These are phyloP conservation scores for Pythium chondricola DNA, from an alignment of 352 stramenopile species.

Conservation along the genomic window DNA sequence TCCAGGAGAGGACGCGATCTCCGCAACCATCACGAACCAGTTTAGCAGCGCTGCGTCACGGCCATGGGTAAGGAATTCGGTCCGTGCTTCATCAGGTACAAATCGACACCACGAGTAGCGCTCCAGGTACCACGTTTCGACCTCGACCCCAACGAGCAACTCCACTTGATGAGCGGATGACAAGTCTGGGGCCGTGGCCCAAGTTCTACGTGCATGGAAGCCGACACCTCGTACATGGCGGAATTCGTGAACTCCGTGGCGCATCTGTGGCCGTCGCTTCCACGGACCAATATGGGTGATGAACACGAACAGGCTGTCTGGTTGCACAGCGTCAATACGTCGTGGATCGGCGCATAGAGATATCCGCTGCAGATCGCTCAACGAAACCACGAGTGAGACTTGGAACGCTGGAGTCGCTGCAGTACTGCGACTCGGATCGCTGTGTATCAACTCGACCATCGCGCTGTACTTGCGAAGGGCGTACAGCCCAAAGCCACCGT, in stretches of 20 bases:
- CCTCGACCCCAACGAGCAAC: conserved; percentile 5
- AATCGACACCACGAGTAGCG: conserved; percentile 4
- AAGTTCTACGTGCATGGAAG: background rate
- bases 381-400: conserved; percentile 1
- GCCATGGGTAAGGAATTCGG: background rate
- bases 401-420: background rate
- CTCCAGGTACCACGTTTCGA: conserved; percentile 12
- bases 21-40: background rate
- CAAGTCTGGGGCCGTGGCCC: background rate
- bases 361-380: conserved; percentile 7
- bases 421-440: background rate
- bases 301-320: conserved; percentile 6
- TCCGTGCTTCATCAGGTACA: background rate
- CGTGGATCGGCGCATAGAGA: conserved; percentile 1
- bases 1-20: too few relatives aligned
- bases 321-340: background rate
- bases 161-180: conserved; percentile 6
- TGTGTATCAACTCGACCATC: conserved; percentile 3
- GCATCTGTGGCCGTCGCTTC: conserved; percentile 6
- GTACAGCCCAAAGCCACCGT: conserved; percentile 13
- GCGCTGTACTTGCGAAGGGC: background rate
- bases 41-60: background rate
- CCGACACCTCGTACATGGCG: conserved; percentile 13
- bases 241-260: background rate
- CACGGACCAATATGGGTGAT: conserved; percentile 15